A percentile compares a stretch with the other conserved stretches of the same genome.
These are phyloP conservation scores for Saprolegnia parasitica DNA, from an alignment of 352 stramenopile genomes.

Conservation along the genomic window DNA sequence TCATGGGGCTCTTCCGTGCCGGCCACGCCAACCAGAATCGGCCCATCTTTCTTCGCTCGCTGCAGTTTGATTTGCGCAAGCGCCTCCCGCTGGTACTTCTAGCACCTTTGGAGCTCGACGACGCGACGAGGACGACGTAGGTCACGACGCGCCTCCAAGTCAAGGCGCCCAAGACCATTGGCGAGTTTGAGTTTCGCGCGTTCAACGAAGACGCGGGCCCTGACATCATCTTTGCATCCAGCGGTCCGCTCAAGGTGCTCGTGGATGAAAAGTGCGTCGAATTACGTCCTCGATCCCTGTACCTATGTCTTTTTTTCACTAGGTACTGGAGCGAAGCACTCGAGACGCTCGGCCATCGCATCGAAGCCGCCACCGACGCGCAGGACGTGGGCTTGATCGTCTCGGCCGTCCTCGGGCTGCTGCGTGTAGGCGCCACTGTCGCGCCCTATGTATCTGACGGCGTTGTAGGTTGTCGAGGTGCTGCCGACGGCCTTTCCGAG, in stretches of 20 bases:
- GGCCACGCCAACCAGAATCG: constrained; percentile 73
- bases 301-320: not conserved
- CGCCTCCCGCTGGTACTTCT: constrained; percentile 73
- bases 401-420: constrained; percentile 18
- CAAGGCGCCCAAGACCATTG: constrained; percentile 63
- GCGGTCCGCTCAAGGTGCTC: constrained; percentile 21
- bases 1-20: constrained; percentile 72
- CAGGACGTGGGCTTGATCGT: constrained; percentile 13
- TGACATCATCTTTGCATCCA: constrained; percentile 34
- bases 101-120: constrained; percentile 60
- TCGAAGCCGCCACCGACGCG: constrained; percentile 4
- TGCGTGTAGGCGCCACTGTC: not conserved
- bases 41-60: constrained; percentile 79
- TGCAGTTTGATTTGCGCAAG: constrained; percentile 75
- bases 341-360: not conserved
- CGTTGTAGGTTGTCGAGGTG: constrained; percentile 15
- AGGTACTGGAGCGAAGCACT: constrained; percentile 10
- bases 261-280: constrained; percentile 28
- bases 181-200: constrained; percentile 79
- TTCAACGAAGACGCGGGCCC: constrained; percentile 58
- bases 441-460: not conserved
- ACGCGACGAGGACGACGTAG: constrained; percentile 43
- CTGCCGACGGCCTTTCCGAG: constrained; percentile 19
- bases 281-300: constrained; percentile 27
- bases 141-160: constrained; percentile 80